Conservation (phyloP, 768 basidiomycete species). For the Lentinula raphanica region DNA sequence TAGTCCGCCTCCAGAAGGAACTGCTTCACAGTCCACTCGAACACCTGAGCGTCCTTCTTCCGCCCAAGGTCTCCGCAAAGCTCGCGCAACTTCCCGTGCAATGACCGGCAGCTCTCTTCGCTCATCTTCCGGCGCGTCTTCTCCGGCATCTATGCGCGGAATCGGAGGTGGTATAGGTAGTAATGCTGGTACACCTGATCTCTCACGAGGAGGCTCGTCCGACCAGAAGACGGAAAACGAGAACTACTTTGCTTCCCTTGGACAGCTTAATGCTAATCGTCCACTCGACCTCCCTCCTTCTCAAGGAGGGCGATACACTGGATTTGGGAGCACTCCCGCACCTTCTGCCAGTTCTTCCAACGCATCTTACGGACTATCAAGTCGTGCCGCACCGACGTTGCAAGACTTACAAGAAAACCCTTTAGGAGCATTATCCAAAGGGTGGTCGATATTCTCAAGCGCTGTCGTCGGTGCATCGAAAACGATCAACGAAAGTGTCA, state of each 20-base stretch:
- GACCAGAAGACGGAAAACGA: slow-evolving; percentile 83
- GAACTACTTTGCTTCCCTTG: slow-evolving; percentile 77
- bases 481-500: slow-evolving; percentile 78
- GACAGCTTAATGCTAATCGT: slow-evolving; percentile 73
- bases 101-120: slow-evolving; percentile 41
- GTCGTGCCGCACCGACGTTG: slow-evolving; percentile 72
- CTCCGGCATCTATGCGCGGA: slow-evolving; percentile 43
- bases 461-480: slow-evolving; percentile 77
- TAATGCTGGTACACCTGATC: slow-evolving; percentile 39
- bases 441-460: slow-evolving; percentile 92
- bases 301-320: slow-evolving; percentile 89
- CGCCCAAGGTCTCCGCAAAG: slow-evolving; percentile 82
- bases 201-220: slow-evolving; percentile 14
- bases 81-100: slow-evolving; percentile 64
- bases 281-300: slow-evolving; percentile 81
- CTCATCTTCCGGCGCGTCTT: slow-evolving; percentile 41
- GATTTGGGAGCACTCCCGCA: slow-evolving; percentile 86
- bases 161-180: slow-evolving; percentile 25
- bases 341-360: slow-evolving; percentile 40
- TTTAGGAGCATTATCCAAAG: slow-evolving; percentile 78
- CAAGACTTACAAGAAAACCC: slow-evolving; percentile 86
- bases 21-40: slow-evolving; percentile 19
- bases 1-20: slow-evolving; percentile 56
- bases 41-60: slow-evolving; percentile 60
- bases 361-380: slow-evolving; percentile 70